These are phyloP conservation scores for Tulasnella calospora DNA, from an alignment of 768 basidiomycete genomes.

Conservation along the genomic window DNA sequence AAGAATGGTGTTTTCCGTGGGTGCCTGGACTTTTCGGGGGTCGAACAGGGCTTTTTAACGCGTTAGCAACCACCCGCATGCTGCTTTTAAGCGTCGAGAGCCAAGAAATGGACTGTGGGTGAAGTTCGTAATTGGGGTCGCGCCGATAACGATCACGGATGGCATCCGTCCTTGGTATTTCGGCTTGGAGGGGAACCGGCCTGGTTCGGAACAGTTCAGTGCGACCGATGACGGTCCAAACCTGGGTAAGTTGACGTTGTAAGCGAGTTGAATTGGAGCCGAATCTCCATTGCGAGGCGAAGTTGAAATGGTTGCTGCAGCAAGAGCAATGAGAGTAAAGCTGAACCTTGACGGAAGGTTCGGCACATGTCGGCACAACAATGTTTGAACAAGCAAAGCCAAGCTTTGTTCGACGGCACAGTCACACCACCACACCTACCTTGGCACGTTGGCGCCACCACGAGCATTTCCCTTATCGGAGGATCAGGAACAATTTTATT, in stretches of 20 bases:
- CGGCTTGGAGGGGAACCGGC: not conserved
- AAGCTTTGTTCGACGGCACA: slow-evolving; percentile 1
- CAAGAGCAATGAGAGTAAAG: not conserved
- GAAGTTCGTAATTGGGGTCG: not conserved
- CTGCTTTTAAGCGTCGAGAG: not conserved
- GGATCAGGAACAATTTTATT: not conserved
- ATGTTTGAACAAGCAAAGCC: not conserved
- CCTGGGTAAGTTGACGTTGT: not conserved
- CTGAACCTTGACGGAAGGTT: not conserved
- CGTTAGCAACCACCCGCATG: not conserved
- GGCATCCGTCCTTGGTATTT: slow-evolving; percentile 8
- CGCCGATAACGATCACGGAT: not conserved
- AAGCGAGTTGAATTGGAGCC: not conserved
- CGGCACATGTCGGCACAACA: not conserved
- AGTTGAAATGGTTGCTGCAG: not conserved
- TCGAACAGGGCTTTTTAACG: not conserved
- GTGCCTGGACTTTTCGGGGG: not conserved
- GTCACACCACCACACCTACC: not conserved
- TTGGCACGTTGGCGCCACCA: not conserved
- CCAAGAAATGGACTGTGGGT: not conserved
- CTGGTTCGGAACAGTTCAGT: not conserved
- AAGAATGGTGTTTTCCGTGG: not conserved
- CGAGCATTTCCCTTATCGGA: not conserved
- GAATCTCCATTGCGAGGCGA: not conserved
- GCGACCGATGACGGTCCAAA: not conserved